Percentiles rank a stretch among this genome's conserved stretches.
Evolutionary conservation across 495 filamentous ascomycete genomes (phyloP).

Genomic region (Stereocaulon alpinum): DNA sequence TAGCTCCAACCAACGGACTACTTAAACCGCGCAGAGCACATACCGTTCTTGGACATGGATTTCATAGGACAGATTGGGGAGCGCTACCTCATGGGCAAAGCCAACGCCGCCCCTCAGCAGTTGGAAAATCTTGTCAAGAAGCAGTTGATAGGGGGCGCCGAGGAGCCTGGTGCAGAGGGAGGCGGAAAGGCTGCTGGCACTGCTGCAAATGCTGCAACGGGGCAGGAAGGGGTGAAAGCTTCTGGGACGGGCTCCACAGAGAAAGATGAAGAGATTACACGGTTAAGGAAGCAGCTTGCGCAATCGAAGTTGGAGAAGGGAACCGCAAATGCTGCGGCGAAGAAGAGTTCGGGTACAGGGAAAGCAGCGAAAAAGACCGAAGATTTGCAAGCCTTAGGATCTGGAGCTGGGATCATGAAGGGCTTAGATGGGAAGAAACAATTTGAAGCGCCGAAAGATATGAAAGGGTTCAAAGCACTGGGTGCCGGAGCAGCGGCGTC

Average conservation of each 20-base stretch:
- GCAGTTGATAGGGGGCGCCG: constrained; percentile 11
- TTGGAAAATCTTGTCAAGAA: constrained; percentile 19
- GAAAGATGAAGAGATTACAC: constrained; percentile 18
- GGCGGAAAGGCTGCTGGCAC: not conserved
- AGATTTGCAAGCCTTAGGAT: not conserved
- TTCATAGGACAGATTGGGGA: constrained; percentile 13
- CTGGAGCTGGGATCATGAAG: not conserved
- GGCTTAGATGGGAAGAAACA: not conserved
- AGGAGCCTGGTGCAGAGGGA: not conserved
- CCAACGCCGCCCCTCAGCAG: constrained; percentile 18
- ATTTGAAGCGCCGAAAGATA: not conserved
- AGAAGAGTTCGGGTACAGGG: not conserved
- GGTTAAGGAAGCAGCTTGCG: constrained; percentile 13
- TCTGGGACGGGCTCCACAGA: not conserved
- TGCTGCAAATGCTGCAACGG: not conserved
- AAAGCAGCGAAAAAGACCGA: not conserved
- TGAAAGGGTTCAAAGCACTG: not conserved
- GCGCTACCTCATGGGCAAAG: constrained; percentile 19
- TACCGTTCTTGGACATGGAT: not conserved
- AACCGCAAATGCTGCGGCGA: not conserved
- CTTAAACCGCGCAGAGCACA: not conserved
- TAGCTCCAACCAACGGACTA: not conserved
- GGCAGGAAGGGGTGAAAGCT: not conserved
- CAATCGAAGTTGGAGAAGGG: constrained; percentile 7
- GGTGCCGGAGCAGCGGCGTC: not conserved